Evolutionary conservation across 345 rosid species (phyloP).

Genomic region (Pistacia atlantica): DNA sequence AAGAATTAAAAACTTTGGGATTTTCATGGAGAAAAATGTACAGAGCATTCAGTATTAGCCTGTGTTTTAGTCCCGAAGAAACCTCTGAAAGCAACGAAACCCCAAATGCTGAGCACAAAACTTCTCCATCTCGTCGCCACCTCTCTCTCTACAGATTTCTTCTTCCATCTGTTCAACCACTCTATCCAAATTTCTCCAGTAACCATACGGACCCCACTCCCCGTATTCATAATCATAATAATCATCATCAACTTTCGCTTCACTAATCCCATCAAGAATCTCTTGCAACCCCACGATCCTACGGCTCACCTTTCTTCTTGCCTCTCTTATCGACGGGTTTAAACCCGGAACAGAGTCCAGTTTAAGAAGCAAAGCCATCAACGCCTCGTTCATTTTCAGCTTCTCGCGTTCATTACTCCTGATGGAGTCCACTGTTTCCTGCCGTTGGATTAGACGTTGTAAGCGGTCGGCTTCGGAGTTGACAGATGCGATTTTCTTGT

Average conservation of each 20-base stretch:
- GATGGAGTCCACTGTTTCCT: constrained; percentile 82
- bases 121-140: constrained; percentile 82
- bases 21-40: neutral
- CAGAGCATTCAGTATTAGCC: neutral
- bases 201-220: constrained; percentile 22
- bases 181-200: constrained; percentile 47
- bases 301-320: constrained; percentile 83
- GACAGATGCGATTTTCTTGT: constrained; percentile 52
- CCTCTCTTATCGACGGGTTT: constrained; percentile 70
- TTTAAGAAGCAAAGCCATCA: constrained; percentile 76
- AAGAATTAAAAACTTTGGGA: no score
- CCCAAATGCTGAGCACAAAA: constrained; percentile 86
- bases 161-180: constrained; percentile 63
- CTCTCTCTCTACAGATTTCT: constrained; percentile 67
- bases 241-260: constrained; percentile 26
- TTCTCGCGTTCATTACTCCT: constrained; percentile 64
- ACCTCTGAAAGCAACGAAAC: constrained; percentile 84
- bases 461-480: constrained; percentile 56
- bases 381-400: constrained; percentile 71
- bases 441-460: constrained; percentile 70
- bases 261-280: constrained; percentile 66
- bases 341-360: constrained; percentile 86
- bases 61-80: constrained; percentile 49
- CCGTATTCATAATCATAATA: neutral
- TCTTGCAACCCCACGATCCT: constrained; percentile 86